Evolutionary conservation across 2,329 filamentous ascomycete genomes (phyloP), one percentile per base, ranked within the genome.

Genomic region (Nannizzia gypsea): DNA sequence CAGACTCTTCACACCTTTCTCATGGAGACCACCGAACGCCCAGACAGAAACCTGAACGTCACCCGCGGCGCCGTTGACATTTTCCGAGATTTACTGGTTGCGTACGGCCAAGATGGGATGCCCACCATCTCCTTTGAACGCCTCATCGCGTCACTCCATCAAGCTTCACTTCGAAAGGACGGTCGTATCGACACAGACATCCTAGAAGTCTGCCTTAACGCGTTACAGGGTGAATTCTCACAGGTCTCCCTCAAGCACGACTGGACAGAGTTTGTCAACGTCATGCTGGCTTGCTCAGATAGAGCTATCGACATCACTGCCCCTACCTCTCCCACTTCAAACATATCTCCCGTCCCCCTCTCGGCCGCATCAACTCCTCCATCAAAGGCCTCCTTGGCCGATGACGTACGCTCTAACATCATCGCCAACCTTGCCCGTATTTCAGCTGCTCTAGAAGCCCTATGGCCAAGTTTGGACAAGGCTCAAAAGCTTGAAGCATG

Each of bases 61-160:
- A 65, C 73, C 44, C 73, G 73, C 20, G 74, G 74, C 22, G 68
- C 72, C 3, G 67, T 76, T 6, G 71, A 74, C 61, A 69, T 73
- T 34, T 74, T 76, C 55, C 70, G 71, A 1, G 74, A 76, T 61
- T 67, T 76, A 46, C 64, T 75, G 56, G 69, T 71, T 52, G 71
- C 72, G 26, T 70, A 74, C 56, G 72, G 72, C 17, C 72, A 74
- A 58, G 68, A 70, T 63, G 70, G 69, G 13, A 72, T 75, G 64
- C 73, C 72, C 6, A 64, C 67, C 52, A 63, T 76, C 59, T 66
- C 69, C 4, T 76, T 76, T 57, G 67, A 70, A 11, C 65, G 64
- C 44, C 63, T 76, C 38, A 65, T 75, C 52, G 68, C 70, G 42
- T 72, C 71, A 26, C 70, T 76, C 24, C 61, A 66, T 22, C 62